Conservation (phyloP, 2,329 filamentous ascomycete species). For the Beauveria medogensis region DNA sequence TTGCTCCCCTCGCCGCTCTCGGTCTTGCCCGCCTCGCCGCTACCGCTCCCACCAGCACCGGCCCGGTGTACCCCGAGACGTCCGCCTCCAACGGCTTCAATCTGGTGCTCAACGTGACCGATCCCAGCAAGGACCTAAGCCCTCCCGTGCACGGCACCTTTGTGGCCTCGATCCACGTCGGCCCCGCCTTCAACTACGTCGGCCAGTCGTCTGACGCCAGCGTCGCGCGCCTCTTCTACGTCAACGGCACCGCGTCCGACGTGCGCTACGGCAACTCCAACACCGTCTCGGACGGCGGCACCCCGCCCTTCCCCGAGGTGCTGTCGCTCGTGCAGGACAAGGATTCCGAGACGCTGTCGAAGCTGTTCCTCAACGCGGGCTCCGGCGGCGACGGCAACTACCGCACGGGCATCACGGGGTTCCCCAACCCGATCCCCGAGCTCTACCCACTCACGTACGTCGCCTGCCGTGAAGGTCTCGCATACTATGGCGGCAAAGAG, state of each 20-base stretch:
- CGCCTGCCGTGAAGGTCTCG: conserved; percentile 34
- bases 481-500: conserved; percentile 31
- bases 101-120: conserved; percentile 37
- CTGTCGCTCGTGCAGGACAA: conserved; percentile 23
- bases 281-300: conserved; percentile 33
- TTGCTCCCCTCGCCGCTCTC: background rate
- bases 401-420: conserved; percentile 20
- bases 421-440: conserved; percentile 27
- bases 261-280: conserved; percentile 23
- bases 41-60: conserved; percentile 14
- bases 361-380: conserved; percentile 24
- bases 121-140: conserved; percentile 30
- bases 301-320: conserved; percentile 29
- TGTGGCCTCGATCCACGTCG: conserved; percentile 34
- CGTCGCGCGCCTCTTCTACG: conserved; percentile 34
- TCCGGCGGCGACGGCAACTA: conserved; percentile 26
- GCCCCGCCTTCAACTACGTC: conserved; percentile 32
- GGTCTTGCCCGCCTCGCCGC: conserved; percentile 15
- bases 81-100: conserved; percentile 27
- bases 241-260: conserved; percentile 37
- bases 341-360: conserved; percentile 24
- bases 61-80: conserved; percentile 11
- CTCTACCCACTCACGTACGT: conserved; percentile 28
- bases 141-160: conserved; percentile 33
- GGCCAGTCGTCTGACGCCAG: conserved; percentile 22